A percentile compares a stretch with the other conserved stretches of the same genome.
Evolutionary conservation across 768 basidiomycete species (phyloP).

Genomic region (Tulasnella calospora): DNA sequence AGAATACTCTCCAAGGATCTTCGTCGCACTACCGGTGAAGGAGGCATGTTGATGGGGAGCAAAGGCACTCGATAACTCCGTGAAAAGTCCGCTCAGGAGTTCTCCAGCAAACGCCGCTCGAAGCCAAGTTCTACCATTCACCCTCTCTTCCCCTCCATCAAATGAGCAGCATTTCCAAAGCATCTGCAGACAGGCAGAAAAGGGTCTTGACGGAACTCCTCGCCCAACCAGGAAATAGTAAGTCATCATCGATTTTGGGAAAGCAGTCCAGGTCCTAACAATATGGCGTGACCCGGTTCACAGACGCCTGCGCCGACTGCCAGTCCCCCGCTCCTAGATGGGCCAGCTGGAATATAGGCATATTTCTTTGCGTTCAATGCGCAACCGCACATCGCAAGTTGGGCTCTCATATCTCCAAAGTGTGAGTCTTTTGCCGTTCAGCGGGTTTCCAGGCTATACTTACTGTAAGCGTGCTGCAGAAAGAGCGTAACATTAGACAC

Average conservation of each 20-base stretch:
- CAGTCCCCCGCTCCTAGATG: conserved; percentile 81
- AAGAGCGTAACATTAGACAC: conserved; percentile 86
- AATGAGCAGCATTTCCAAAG: conserved; percentile 16
- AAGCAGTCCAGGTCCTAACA: background rate
- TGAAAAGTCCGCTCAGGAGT: conserved; percentile 6
- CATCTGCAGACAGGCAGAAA: conserved; percentile 54
- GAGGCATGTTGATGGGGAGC: background rate
- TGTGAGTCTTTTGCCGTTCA: conserved; percentile 50
- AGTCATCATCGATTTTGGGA: conserved; percentile 37
- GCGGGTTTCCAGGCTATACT: background rate
- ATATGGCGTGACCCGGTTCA: conserved; percentile 34
- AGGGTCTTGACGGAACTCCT: conserved; percentile 64
- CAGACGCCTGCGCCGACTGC: conserved; percentile 90
- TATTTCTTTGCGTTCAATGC: conserved; percentile 82
- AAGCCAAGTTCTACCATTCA: background rate
- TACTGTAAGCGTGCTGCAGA: conserved; percentile 40
- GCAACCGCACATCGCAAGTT: conserved; percentile 92
- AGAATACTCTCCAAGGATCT: too few relatives aligned
- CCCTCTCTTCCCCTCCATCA: background rate
- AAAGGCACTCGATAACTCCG: background rate
- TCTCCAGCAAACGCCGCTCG: background rate
- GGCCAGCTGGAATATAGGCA: conserved; percentile 84
- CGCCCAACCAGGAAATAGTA: conserved; percentile 74
- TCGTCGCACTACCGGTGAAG: background rate
- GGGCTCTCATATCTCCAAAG: conserved; percentile 89